A percentile compares a stretch with the other conserved stretches of the same genome.
Evolutionary conservation across 75 land plant species (phyloP).

Genomic region (Selaginella tamariscina): DNA sequence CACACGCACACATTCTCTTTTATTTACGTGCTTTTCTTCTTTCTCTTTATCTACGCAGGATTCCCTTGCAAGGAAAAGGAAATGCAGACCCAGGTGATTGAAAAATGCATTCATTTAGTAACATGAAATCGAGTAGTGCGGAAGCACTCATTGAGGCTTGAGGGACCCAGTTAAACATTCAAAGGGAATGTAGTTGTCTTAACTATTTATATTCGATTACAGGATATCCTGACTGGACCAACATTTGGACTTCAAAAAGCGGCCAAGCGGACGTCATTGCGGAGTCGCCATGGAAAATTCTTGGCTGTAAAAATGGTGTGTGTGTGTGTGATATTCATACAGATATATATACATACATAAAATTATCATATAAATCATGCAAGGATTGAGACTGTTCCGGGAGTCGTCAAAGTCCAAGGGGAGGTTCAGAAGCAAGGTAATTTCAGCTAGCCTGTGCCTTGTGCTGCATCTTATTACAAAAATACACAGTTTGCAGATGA

Average conservation of each 20-base stretch:
- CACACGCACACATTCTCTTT: not conserved
- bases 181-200: too few species aligned
- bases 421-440: not conserved
- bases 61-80: not conserved
- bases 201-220: not conserved
- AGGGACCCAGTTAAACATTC: too few species aligned
- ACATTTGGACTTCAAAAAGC: slow-evolving; percentile 14
- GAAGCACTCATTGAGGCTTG: too few species aligned
- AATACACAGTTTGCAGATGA: slow-evolving; percentile 43
- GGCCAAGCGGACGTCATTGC: slow-evolving; percentile 32
- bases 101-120: not conserved
- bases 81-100: not conserved
- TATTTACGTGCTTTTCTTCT: too few species aligned
- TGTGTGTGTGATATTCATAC: not conserved
- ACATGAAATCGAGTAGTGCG: too few species aligned
- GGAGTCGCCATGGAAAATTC: slow-evolving; percentile 78
- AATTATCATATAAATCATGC: not conserved
- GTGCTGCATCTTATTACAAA: slow-evolving; percentile 5
- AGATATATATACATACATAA: not conserved
- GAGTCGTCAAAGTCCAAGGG: slow-evolving; percentile 41
- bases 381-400: slow-evolving; percentile 76
- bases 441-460: not conserved
- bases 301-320: slow-evolving; percentile 85
- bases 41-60: too few species aligned
- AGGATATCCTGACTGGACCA: slow-evolving; percentile 30